phyloP scores from a whole-genome alignment of 176 grass and related monocot species.

The Oryza australiensis region DNA sequence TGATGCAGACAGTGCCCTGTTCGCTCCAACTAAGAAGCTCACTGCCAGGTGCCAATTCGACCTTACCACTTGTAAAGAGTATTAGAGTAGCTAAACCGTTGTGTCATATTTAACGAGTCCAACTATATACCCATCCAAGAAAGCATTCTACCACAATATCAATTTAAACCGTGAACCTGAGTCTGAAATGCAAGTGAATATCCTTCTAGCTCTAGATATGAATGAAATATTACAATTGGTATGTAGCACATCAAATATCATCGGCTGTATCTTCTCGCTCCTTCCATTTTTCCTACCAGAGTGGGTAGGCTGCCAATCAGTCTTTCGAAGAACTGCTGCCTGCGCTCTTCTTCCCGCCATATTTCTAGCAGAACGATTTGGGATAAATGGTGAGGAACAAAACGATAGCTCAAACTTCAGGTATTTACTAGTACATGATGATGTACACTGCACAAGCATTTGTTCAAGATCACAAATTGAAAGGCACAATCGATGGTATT shows the following conservation, averaged over 20 bases:
- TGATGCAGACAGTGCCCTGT: not conserved
- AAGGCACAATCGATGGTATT: not conserved
- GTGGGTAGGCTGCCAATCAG: conserved; percentile 28
- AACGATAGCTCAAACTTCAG: not conserved
- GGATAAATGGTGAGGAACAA: not conserved
- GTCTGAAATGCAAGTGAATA: conserved; percentile 41
- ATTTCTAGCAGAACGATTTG: conserved; percentile 44
- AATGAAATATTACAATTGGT: conserved; percentile 66
- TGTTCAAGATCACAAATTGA: not conserved
- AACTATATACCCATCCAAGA: conserved; percentile 32
- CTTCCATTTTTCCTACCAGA: conserved; percentile 24
- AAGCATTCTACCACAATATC: conserved; percentile 36
- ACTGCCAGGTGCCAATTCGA: not conserved
- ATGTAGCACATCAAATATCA: conserved; percentile 48
- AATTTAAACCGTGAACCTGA: conserved; percentile 44
- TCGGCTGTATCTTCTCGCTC: conserved; percentile 29
- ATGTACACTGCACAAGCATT: not conserved
- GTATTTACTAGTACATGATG: not conserved
- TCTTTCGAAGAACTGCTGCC: conserved; percentile 59
- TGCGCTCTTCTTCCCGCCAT: conserved; percentile 70
- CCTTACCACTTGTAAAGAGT: not conserved
- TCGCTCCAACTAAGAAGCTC: not conserved
- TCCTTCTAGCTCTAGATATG: conserved; percentile 58
- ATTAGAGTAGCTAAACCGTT: conserved; percentile 23
- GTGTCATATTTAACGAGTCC: not conserved